Percentiles rank a stretch among this genome's conserved stretches.
Evolutionary conservation across 2,329 filamentous ascomycete species (phyloP).

Genomic region (Trichophyton verrucosum): DNA sequence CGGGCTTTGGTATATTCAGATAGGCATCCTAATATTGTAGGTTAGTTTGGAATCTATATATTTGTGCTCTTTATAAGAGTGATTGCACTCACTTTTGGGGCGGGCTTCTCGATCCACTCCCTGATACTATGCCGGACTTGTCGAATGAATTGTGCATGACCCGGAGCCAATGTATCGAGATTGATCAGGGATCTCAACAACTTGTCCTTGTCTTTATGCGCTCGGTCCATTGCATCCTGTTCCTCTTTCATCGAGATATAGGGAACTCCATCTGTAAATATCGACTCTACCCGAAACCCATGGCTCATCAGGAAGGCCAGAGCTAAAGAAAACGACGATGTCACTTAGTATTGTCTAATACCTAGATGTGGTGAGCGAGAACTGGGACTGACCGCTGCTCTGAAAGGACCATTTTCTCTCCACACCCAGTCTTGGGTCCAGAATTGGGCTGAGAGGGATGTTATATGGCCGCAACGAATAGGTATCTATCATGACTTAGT

Average conservation of each 20-base stretch:
- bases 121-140: constrained; percentile 35
- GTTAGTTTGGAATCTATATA: background rate
- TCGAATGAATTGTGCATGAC: constrained; percentile 41
- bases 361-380: constrained; percentile 3
- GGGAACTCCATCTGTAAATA: constrained; percentile 46
- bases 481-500: constrained; percentile 21
- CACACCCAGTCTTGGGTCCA: constrained; percentile 41
- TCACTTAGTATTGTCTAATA: background rate
- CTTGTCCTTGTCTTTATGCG: background rate
- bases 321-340: constrained; percentile 27
- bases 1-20: constrained; percentile 35
- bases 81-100: constrained; percentile 10
- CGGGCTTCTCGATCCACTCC: constrained; percentile 30
- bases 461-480: constrained; percentile 55
- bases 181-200: constrained; percentile 32
- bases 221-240: constrained; percentile 28
- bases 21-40: constrained; percentile 9
- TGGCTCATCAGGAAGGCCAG: constrained; percentile 48
- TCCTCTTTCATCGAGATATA: constrained; percentile 53
- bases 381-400: constrained; percentile 35
- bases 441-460: constrained; percentile 47
- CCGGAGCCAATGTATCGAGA: constrained; percentile 40
- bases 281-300: constrained; percentile 45
- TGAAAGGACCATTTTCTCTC: constrained; percentile 50
- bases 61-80: background rate